Evolutionary conservation across 2,329 filamentous ascomycete species (phyloP).

Genomic region (Knoxdaviesia capensis): DNA sequence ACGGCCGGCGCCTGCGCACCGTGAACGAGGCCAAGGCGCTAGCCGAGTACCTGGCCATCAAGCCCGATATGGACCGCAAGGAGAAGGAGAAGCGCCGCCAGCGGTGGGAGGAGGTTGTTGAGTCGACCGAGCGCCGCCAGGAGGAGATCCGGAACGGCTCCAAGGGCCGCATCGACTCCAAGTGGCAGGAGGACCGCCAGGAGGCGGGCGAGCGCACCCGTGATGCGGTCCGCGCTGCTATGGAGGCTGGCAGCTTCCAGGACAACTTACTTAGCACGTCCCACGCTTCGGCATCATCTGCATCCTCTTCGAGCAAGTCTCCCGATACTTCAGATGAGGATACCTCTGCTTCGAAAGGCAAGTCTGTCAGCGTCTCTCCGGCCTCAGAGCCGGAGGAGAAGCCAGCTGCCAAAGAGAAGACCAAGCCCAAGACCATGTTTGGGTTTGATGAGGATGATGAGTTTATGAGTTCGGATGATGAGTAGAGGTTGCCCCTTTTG

Average conservation of each 20-base stretch:
- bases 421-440: slow-evolving; percentile 34
- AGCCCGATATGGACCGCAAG: slow-evolving; percentile 91
- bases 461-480: slow-evolving; percentile 49
- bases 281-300: slow-evolving; percentile 17
- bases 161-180: slow-evolving; percentile 56
- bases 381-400: slow-evolving; percentile 12
- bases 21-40: slow-evolving; percentile 90
- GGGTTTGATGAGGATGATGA: slow-evolving; percentile 68
- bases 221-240: slow-evolving; percentile 50
- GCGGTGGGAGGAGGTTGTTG: slow-evolving; percentile 77
- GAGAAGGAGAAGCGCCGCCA: slow-evolving; percentile 73
- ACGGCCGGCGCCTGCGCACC: slow-evolving; percentile 74
- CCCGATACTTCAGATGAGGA: slow-evolving; percentile 13
- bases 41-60: slow-evolving; percentile 84
- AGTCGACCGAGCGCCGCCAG: slow-evolving; percentile 62
- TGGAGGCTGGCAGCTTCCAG: slow-evolving; percentile 42
- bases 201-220: slow-evolving; percentile 70
- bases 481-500: slow-evolving; percentile 9
- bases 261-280: slow-evolving; percentile 37
- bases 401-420: slow-evolving; percentile 17
- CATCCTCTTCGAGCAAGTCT: slow-evolving; percentile 10
- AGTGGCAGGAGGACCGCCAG: slow-evolving; percentile 92
- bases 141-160: slow-evolving; percentile 62
- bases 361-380: slow-evolving; percentile 5
- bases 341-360: slow-evolving; percentile 6